A percentile compares a stretch with the other conserved stretches of the same genome.
Evolutionary conservation across 371 early-diverging fungal genomes (phyloP).

Genomic region (Mortierella sp.): DNA sequence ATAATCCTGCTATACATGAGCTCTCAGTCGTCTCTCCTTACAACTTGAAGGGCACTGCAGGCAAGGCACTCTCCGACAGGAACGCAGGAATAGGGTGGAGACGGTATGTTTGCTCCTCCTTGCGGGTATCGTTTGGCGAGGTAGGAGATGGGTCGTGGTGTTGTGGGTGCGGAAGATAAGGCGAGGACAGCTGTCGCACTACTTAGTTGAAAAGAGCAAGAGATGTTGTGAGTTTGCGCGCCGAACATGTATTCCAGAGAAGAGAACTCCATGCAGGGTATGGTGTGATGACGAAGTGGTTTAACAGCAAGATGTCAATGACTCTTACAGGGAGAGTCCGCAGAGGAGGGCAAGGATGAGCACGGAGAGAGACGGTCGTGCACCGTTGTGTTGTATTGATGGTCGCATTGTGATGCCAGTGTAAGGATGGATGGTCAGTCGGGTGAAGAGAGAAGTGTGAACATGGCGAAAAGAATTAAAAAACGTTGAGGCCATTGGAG

Average conservation of each 20-base stretch:
- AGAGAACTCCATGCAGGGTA: background rate
- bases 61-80: slow-evolving; percentile 40
- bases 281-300: background rate
- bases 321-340: background rate
- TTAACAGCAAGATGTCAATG: background rate
- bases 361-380: background rate
- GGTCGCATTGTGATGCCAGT: background rate
- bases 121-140: slow-evolving; percentile 26
- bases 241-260: background rate
- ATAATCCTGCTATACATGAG: background rate
- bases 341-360: background rate
- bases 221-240: background rate
- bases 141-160: background rate
- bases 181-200: slow-evolving; percentile 15
- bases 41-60: slow-evolving; percentile 44
- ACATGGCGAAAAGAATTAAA: background rate
- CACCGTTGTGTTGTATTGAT: slow-evolving; percentile 1
- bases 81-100: slow-evolving; percentile 32
- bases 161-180: background rate
- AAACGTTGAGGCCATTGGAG: background rate
- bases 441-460: background rate
- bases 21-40: slow-evolving; percentile 15
- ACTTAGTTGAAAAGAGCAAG: background rate
- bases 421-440: background rate
- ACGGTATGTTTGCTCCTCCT: background rate